Conservation (phyloP, 1,284 basidiomycete species). For the Phlebopus sp. region DNA sequence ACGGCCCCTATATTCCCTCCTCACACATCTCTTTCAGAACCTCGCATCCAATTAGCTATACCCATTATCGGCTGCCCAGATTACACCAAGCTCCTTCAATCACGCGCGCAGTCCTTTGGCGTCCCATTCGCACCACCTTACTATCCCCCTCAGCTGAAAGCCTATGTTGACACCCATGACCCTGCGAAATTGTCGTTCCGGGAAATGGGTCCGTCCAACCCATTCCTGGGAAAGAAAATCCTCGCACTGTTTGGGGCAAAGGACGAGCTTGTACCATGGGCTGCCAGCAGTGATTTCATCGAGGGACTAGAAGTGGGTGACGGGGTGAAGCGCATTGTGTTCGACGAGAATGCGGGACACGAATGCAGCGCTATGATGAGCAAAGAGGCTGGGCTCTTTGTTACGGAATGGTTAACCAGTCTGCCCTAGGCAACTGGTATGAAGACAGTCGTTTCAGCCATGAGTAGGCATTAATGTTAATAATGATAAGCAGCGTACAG, state of each 20-base stretch:
- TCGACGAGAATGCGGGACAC: slow-evolving; percentile 53
- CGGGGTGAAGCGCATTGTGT: slow-evolving; percentile 46
- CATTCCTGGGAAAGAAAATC: slow-evolving; percentile 68
- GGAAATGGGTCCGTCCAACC: slow-evolving; percentile 41
- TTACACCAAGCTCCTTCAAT: slow-evolving; percentile 57
- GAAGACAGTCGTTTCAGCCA: not conserved
- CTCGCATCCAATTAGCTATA: slow-evolving; percentile 67
- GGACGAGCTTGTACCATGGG: slow-evolving; percentile 63
- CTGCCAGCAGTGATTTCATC: slow-evolving; percentile 51
- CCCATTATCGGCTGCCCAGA: slow-evolving; percentile 82
- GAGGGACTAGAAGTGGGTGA: slow-evolving; percentile 50
- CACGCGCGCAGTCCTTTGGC: slow-evolving; percentile 49
- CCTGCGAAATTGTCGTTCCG: slow-evolving; percentile 42
- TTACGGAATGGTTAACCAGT: slow-evolving; percentile 32
- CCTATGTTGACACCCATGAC: slow-evolving; percentile 45
- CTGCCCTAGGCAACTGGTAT: slow-evolving; percentile 4
- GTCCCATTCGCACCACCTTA: slow-evolving; percentile 52
- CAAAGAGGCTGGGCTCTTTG: slow-evolving; percentile 44
- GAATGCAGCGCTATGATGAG: slow-evolving; percentile 52
- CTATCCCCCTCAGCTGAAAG: slow-evolving; percentile 55
- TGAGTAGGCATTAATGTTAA: not conserved
- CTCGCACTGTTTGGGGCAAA: slow-evolving; percentile 64
- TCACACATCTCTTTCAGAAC: slow-evolving; percentile 44
- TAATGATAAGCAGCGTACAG: not conserved
- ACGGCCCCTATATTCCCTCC: not conserved